These are phyloP conservation scores for Moniliophthora roreri DNA, from an alignment of 1,284 basidiomycete genomes.

Conservation along the genomic window DNA sequence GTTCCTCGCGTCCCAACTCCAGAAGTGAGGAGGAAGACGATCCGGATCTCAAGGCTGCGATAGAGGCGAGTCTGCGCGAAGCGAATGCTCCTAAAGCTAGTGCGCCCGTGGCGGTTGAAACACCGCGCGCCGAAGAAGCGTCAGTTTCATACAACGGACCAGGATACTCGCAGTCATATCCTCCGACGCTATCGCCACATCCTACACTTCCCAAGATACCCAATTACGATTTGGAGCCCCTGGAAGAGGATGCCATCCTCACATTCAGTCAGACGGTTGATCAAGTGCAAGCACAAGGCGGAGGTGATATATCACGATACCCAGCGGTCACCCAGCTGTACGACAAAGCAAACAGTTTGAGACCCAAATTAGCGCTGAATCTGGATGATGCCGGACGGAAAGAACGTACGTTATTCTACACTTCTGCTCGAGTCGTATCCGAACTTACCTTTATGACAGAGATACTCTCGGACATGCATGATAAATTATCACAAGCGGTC, in stretches of 20 bases:
- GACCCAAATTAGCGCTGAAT: conserved; percentile 84
- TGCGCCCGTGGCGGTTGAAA: conserved; percentile 66
- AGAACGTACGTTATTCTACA: conserved; percentile 61
- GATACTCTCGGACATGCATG: conserved; percentile 89
- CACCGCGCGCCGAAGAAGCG: conserved; percentile 45
- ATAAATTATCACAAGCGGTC: conserved; percentile 89
- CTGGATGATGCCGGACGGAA: conserved; percentile 87
- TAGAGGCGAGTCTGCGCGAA: conserved; percentile 92
- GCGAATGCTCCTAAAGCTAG: conserved; percentile 78
- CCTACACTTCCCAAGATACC: conserved; percentile 55
- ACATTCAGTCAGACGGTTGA: conserved; percentile 90
- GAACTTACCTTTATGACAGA: conserved; percentile 43
- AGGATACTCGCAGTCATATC: conserved; percentile 43
- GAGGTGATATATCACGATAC: conserved; percentile 74
- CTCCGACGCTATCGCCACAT: conserved; percentile 40
- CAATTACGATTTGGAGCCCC: conserved; percentile 74
- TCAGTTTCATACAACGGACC: conserved; percentile 34
- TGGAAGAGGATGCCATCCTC: conserved; percentile 83
- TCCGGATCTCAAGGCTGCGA: conserved; percentile 90
- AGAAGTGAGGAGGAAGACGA: conserved; percentile 82
- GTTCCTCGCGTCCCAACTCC: conserved; percentile 41
- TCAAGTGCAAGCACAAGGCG: conserved; percentile 78
- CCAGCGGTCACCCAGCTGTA: conserved; percentile 83
- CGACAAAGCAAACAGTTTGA: conserved; percentile 78
- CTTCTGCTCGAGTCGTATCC: neutral